Evolutionary conservation across 2,329 filamentous ascomycete species (phyloP).

Genomic region (Aspergillus sp.): DNA sequence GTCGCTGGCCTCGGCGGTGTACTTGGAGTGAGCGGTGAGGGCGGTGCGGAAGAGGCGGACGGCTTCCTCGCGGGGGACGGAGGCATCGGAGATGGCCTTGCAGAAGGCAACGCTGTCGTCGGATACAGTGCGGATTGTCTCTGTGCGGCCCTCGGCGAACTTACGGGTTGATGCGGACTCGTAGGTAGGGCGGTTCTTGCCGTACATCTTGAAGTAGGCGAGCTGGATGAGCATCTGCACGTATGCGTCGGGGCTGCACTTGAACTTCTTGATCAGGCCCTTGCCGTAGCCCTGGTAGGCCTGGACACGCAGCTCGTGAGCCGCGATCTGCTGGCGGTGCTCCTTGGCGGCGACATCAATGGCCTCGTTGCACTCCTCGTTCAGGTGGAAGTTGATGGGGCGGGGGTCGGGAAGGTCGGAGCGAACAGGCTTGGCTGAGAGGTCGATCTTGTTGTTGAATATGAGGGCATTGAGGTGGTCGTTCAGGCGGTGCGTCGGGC

Average conservation of each 20-base stretch:
- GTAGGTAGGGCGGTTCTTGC: constrained; percentile 95
- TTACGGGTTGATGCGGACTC: constrained; percentile 92
- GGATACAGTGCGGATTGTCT: constrained; percentile 89
- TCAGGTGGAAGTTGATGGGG: constrained; percentile 75
- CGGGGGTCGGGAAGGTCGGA: constrained; percentile 81
- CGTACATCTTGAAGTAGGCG: constrained; percentile 98
- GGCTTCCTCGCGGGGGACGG: constrained; percentile 62
- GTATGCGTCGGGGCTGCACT: constrained; percentile 94
- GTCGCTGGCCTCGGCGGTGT: constrained; percentile 84
- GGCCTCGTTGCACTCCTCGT: constrained; percentile 69
- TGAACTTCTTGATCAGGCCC: constrained; percentile 98
- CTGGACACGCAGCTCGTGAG: constrained; percentile 90
- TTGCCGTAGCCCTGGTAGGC: constrained; percentile 98
- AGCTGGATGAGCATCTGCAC: constrained; percentile 99
- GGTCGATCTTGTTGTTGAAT: constrained; percentile 91
- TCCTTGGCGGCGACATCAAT: constrained; percentile 76
- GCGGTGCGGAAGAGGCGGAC: constrained; percentile 79
- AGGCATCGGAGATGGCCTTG: constrained; percentile 74
- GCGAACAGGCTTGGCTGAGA: constrained; percentile 74
- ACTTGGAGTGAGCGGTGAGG: constrained; percentile 78
- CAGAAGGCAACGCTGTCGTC: constrained; percentile 92
- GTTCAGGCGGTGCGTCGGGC: constrained; percentile 91
- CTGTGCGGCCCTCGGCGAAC: constrained; percentile 94
- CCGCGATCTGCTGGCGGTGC: constrained; percentile 76
- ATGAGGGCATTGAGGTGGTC: constrained; percentile 92